phyloP scores from a whole-genome alignment of 2,329 filamentous ascomycete genomes.

The Chrysosporium queenslandicum region DNA sequence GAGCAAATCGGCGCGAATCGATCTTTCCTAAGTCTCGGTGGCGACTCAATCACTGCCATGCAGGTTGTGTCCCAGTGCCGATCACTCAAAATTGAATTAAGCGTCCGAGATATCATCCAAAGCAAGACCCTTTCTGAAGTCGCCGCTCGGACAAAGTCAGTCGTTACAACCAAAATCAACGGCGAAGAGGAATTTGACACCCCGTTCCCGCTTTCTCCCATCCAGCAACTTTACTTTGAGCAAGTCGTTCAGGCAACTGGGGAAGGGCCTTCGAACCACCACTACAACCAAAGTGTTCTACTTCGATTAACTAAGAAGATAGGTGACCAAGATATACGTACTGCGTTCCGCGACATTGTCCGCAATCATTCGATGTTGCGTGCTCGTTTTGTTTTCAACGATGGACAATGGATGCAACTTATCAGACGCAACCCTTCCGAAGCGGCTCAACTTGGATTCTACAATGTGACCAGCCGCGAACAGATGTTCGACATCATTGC shows the following conservation, averaged over 20 bases:
- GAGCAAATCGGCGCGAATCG: not conserved
- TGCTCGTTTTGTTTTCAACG: not conserved
- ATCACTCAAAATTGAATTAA: not conserved
- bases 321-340: constrained; percentile 23
- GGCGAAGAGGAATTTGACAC: not conserved
- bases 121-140: not conserved
- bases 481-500: constrained; percentile 11
- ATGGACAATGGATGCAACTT: constrained; percentile 16
- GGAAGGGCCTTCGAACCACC: constrained; percentile 1
- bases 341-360: constrained; percentile 11
- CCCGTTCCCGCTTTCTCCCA: constrained; percentile 16
- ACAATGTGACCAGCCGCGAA: not conserved
- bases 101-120: not conserved
- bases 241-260: constrained; percentile 2
- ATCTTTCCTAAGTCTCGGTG: constrained; percentile 16
- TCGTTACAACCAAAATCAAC: not conserved
- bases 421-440: constrained; percentile 4
- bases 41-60: constrained; percentile 20
- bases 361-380: constrained; percentile 1
- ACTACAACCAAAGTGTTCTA: constrained; percentile 19
- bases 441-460: not conserved
- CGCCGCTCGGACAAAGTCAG: not conserved
- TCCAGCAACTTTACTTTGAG: constrained; percentile 18
- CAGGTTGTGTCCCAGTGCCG: constrained; percentile 13
- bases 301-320: constrained; percentile 14